A percentile compares a stretch with the other conserved stretches of the same genome.
phyloP scores from a whole-genome alignment of 352 stramenopile species.

The Phytopythium montanum region DNA sequence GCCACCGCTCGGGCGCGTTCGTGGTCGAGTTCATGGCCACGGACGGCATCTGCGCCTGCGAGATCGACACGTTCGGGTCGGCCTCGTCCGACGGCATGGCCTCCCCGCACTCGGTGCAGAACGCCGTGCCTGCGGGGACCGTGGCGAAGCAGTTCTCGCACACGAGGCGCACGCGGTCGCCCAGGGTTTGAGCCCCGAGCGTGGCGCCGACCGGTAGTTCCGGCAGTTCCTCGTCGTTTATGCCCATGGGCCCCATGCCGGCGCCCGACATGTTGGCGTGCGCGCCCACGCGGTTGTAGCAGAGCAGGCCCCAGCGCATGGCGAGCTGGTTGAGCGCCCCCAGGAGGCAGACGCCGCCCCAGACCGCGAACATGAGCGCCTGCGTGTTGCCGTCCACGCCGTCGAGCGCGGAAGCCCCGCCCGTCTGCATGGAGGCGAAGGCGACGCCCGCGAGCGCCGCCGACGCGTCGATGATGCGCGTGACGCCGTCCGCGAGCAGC shows the following conservation, averaged over 20 bases:
- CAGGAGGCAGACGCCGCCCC: constrained; percentile 54
- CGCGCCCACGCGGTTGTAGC: constrained; percentile 84
- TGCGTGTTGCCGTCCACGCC: constrained; percentile 53
- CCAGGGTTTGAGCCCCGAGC: constrained; percentile 40
- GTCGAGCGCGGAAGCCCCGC: constrained; percentile 40
- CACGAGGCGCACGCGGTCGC: constrained; percentile 75
- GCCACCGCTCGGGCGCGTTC: constrained; percentile 79
- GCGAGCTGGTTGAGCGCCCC: constrained; percentile 74
- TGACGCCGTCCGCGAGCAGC: constrained; percentile 72
- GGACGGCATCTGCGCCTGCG: constrained; percentile 82
- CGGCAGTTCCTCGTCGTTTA: constrained; percentile 56
- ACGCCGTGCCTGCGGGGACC: constrained; percentile 74
- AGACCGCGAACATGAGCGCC: constrained; percentile 79
- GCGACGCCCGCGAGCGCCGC: constrained; percentile 60
- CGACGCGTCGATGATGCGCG: constrained; percentile 55
- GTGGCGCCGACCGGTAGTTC: constrained; percentile 75
- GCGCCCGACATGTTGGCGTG: constrained; percentile 38
- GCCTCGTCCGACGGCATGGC: constrained; percentile 75
- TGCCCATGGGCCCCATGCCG: constrained; percentile 38
- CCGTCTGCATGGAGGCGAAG: constrained; percentile 63
- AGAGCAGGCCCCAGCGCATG: constrained; percentile 87
- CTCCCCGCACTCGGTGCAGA: constrained; percentile 88
- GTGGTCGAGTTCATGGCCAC: constrained; percentile 77
- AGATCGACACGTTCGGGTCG: constrained; percentile 82
- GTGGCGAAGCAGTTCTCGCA: constrained; percentile 90